Base-by-base conservation (phyloP, 1,139 yeast genomes). In the Magnusiomyces paraingens region DNA sequence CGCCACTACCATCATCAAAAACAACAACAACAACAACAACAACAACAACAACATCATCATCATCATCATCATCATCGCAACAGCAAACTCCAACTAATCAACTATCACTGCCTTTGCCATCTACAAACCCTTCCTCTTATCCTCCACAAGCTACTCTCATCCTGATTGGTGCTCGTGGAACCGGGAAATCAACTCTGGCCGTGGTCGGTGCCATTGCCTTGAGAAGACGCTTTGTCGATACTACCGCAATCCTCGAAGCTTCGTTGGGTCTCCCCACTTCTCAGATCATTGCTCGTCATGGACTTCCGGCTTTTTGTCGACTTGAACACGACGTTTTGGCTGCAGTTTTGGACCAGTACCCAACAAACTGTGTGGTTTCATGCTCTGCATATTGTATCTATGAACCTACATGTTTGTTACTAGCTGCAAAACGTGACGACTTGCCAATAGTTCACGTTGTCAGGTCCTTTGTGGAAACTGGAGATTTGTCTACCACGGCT, bases 361-460 rank as follows among this genome's bases (percentile, higher is more conserved):
- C 60, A 3, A 49, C 54, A 15, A 54, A 55, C 42, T 53, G 60
- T 21, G 60, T 58, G 15, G 51, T 58, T 12, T 58, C 61, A 11
- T 44, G 58, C 15, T 49, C 58, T 11, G 43, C 55, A 20, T 40
- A 55, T 4, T 46, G 50, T 20, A 55, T 58, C 14, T 51, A 50
- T 6, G 59, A 52, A 26, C 58, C 59, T 17, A 39, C 51, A 5
- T 35, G 47, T 35, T 41, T 52, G 1, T 47, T 58, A 12, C 47
- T 58, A 8, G 39, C 49, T 50, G 38, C 47, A 15, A 48, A 51
- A 29, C 22, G 49, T 3, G 36, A 48, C 2, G 29, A 20, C 20
- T 55, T 57, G 49, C 62, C 62, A 12, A 54, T 61, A 4, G 50
- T 61, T n/a, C 57, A 58, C 55, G 48, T 61, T 32, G 49, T 57